Conservation (phyloP, 768 basidiomycete species). For the Mycena pura region DNA sequence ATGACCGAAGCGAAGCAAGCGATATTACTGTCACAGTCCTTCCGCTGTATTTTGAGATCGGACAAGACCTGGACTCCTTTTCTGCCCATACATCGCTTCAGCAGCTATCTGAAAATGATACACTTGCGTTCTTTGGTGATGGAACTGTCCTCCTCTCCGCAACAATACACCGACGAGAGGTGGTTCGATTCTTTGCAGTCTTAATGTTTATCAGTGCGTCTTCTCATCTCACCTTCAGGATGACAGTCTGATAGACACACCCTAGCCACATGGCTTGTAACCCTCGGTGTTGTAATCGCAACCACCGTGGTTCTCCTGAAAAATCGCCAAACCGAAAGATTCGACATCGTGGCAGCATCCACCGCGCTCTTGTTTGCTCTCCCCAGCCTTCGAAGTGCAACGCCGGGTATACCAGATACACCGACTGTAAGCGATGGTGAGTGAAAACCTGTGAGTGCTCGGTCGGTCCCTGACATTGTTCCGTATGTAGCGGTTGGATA, state of each 20-base stretch:
- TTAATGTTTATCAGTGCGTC: neutral
- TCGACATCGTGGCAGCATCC: neutral
- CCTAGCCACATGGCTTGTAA: neutral
- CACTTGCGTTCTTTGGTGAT: neutral
- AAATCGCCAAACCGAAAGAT: neutral
- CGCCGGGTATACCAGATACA: neutral
- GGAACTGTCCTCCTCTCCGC: neutral
- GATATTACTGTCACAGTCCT: neutral
- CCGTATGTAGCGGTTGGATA: neutral
- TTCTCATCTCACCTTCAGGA: neutral
- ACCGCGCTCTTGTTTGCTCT: constrained; percentile 4
- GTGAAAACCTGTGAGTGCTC: neutral
- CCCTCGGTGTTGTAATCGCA: neutral
- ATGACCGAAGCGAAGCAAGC: neutral
- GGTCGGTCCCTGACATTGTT: neutral
- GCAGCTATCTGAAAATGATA: neutral
- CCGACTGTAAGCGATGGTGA: neutral
- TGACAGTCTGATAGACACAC: neutral
- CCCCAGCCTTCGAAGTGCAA: neutral
- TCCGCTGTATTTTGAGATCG: neutral
- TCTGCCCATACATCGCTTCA: neutral
- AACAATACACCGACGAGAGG: neutral
- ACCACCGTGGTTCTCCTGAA: neutral
- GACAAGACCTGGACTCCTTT: neutral
- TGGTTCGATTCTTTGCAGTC: neutral